Base-by-base conservation (phyloP, 306 rosid genomes). In the Cucumis melo region DNA sequence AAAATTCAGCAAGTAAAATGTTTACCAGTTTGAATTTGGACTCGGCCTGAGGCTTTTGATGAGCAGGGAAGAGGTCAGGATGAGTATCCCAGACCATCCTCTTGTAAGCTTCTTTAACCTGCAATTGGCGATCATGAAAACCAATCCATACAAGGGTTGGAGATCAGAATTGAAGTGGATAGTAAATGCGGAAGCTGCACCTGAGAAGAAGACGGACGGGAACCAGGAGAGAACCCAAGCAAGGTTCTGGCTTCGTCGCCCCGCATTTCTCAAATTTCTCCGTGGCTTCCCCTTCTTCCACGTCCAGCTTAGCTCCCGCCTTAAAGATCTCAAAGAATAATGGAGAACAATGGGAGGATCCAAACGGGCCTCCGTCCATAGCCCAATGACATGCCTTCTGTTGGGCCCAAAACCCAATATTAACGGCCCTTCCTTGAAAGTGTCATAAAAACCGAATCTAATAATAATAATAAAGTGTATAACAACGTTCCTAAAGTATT, bases 31-130 rank as follows among this genome's bases (percentile, higher is more conserved):
- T 91, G 81, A 91, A 91, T 75, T 80, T 86, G 27, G 90, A 85
- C 54, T 91, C 96, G 10, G 96, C 93, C 44, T 54, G 86, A 64
- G 81, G 81, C 85, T 87, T 86, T 54, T 87, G 85, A 81, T 84
- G 85, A 65, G 86, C 73, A 2, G 91, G 96, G 81, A 89, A 91
- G 42, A 89, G 81, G 77, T 89, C 97, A 58, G 97, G 93, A 81
- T 91, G 97, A 80, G 89, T 83, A 77, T 91, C 92, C 97, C 97
- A 91, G 36, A 89, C 91, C 85, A 81, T 91, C 87, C 78, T 88
- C 76, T 62, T 87, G 82, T 91, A 91, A 68, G 92, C 96, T 70
- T 86, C 84, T 86, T 91, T 91, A 15, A 91, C 87, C 96, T 91
- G 50, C 76, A 46, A 46, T 46, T 46, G 53, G 1, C 53, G 53